A percentile compares a stretch with the other conserved stretches of the same genome.
phyloP scores from a whole-genome alignment of 148 eudicot species.

The Nyssa sinensis region DNA sequence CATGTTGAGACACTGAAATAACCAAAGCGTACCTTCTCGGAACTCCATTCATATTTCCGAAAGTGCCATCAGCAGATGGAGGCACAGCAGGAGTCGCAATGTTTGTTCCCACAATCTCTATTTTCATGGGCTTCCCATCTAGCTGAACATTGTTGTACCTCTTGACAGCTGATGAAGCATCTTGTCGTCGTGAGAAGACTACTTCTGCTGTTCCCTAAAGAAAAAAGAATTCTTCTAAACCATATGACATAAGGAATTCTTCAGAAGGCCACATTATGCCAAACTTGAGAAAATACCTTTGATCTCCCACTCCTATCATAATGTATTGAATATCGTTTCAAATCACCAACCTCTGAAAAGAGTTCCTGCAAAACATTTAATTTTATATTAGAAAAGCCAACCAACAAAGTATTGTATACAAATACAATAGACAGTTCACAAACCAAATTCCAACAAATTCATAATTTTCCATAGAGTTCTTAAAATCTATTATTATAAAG shows the following conservation, averaged over 20 bases:
- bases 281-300: slow-evolving; percentile 50
- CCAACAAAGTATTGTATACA: background rate
- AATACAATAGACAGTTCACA: no score
- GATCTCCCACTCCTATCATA: slow-evolving; percentile 85
- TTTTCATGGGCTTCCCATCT: slow-evolving; percentile 92
- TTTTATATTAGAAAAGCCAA: background rate
- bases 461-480: no score
- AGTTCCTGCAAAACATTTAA: slow-evolving; percentile 54
- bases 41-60: slow-evolving; percentile 31
- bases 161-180: slow-evolving; percentile 79
- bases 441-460: no score
- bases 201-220: slow-evolving; percentile 87
- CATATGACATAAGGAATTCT: slow-evolving; percentile 15
- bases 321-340: slow-evolving; percentile 62
- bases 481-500: no score
- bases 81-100: slow-evolving; percentile 41
- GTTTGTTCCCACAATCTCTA: slow-evolving; percentile 76
- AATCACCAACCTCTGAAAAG: slow-evolving; percentile 76
- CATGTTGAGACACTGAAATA: background rate
- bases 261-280: slow-evolving; percentile 1
- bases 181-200: slow-evolving; percentile 64
- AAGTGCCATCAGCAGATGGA: slow-evolving; percentile 32
- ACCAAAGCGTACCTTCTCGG: slow-evolving; percentile 41
- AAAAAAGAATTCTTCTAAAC: slow-evolving; percentile 11
- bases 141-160: slow-evolving; percentile 88